Conservation (phyloP, 176 grass and related monocot genomes). For the Hordeum vulgare region MorexV3_pseudomolecules_assembly NC_058521.1:217822912-217823411, state of each 20-base stretch:
- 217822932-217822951: neutral
- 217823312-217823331: neutral
- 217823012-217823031: neutral
- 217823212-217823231: too few relatives aligned
- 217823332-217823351: neutral
- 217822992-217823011: neutral
- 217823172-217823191: too few relatives aligned
- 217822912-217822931: conserved; percentile 3
- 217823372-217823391: neutral
- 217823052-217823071: neutral
- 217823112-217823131: too few relatives aligned
- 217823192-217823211: too few relatives aligned
- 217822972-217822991: conserved; percentile 1
- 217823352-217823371: neutral
- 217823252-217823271: too few relatives aligned
- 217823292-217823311: neutral
- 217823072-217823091: neutral
- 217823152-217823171: too few relatives aligned
- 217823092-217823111: neutral
- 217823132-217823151: too few relatives aligned
- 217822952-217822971: neutral
- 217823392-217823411: neutral
- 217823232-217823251: too few relatives aligned
- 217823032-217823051: neutral
- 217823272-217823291: too few relatives aligned